Percentiles rank a stretch among this genome's conserved stretches.
phyloP scores from a whole-genome alignment of 441 rosid species.

The Gossypium schwendimanii region DNA sequence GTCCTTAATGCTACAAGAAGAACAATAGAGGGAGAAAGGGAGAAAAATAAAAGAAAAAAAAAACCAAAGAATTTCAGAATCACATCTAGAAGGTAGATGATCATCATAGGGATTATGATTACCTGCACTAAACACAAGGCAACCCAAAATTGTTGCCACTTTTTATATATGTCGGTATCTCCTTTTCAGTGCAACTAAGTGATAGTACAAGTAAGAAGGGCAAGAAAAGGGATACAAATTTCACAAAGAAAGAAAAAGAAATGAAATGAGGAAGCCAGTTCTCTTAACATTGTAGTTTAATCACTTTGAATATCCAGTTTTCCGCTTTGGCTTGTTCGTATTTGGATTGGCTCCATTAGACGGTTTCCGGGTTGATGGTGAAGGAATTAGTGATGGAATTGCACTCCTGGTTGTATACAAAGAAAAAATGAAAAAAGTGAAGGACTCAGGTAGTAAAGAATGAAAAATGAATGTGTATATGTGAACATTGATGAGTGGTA shows the following conservation, averaged over 20 bases:
- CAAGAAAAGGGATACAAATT: not conserved
- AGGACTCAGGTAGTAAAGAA: not conserved
- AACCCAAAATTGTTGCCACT: slow-evolving; percentile 20
- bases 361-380: slow-evolving; percentile 44
- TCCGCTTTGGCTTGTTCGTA: slow-evolving; percentile 44
- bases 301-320: slow-evolving; percentile 44
- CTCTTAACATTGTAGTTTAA: slow-evolving; percentile 4
- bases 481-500: not conserved
- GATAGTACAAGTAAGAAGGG: slow-evolving; percentile 13
- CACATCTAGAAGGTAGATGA: slow-evolving; percentile 23
- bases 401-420: slow-evolving; percentile 40
- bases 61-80: slow-evolving; percentile 17
- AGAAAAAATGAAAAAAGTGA: not conserved
- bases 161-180: slow-evolving; percentile 8
- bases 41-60: not conserved
- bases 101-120: slow-evolving; percentile 20
- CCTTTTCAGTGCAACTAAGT: slow-evolving; percentile 20
- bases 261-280: slow-evolving; percentile 11
- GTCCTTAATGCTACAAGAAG: slow-evolving; percentile 10
- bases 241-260: not conserved
- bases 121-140: slow-evolving; percentile 21
- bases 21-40: not conserved
- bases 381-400: slow-evolving; percentile 69
- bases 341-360: slow-evolving; percentile 31
- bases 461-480: not conserved